Conservation (phyloP, 2,329 filamentous ascomycete species). For the Verticillium isaacii region DNA sequence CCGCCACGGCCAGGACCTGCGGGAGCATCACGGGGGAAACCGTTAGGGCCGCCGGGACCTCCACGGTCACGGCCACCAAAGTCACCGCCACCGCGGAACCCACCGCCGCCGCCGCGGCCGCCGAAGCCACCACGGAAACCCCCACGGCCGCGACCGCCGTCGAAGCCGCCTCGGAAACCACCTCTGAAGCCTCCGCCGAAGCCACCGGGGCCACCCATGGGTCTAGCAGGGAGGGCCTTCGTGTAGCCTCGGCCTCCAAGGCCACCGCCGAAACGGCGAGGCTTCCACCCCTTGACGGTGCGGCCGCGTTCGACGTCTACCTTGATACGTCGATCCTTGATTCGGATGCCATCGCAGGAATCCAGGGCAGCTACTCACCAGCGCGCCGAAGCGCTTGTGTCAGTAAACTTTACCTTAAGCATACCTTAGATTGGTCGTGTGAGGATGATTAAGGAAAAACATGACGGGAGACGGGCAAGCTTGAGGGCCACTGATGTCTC, state of each 20-base stretch:
- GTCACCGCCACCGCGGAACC: conserved; percentile 36
- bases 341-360: conserved; percentile 77
- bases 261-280: conserved; percentile 84
- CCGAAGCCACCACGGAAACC: conserved; percentile 45
- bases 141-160: conserved; percentile 26
- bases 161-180: conserved; percentile 35
- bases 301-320: conserved; percentile 96
- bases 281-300: conserved; percentile 90
- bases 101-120: conserved; percentile 45
- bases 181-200: conserved; percentile 50
- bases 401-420: conserved; percentile 58
- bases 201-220: conserved; percentile 58
- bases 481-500: conserved; percentile 50
- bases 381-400: conserved; percentile 59
- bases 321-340: conserved; percentile 86
- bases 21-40: conserved; percentile 54
- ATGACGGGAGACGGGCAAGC: conserved; percentile 45
- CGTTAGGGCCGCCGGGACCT: conserved; percentile 32
- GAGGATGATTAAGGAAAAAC: conserved; percentile 19
- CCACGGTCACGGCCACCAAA: conserved; percentile 34
- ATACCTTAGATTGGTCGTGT: conserved; percentile 22
- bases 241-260: conserved; percentile 92
- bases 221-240: conserved; percentile 69
- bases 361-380: conserved; percentile 80
- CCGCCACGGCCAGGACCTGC: conserved; percentile 53